Conservation (phyloP, 2,329 filamentous ascomycete species). For the Scedosporium apiospermum region DNA sequence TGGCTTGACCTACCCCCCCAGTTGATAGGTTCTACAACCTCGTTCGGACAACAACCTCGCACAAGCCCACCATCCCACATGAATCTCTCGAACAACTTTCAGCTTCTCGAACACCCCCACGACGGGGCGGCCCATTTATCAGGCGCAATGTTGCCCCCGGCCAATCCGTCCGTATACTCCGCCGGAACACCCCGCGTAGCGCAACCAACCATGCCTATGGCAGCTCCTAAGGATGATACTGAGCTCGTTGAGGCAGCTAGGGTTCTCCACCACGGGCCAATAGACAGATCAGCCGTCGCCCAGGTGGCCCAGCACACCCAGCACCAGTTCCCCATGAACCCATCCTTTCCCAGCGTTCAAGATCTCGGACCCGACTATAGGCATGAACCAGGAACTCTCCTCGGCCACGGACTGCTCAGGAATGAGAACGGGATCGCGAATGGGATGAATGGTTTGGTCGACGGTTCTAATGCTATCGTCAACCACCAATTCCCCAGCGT, state of each 20-base stretch:
- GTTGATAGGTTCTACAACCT: constrained; percentile 57
- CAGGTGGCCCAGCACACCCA: background rate
- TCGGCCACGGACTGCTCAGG: background rate
- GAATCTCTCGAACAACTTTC: no score
- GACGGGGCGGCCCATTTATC: no score
- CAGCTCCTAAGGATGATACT: background rate
- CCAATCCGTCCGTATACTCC: no score
- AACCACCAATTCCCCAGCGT: background rate
- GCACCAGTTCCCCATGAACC: background rate
- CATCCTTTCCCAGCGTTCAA: background rate
- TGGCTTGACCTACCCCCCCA: constrained; percentile 53
- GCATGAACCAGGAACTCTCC: background rate
- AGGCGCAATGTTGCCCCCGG: no score
- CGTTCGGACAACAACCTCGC: constrained; percentile 43
- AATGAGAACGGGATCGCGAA: background rate
- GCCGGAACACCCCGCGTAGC: no score
- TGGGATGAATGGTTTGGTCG: background rate
- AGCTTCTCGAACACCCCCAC: no score
- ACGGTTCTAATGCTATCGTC: background rate
- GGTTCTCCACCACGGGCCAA: no score
- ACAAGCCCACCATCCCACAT: background rate
- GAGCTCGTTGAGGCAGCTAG: no score
- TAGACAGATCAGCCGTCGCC: background rate
- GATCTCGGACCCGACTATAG: background rate
- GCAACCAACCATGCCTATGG: background rate